Evolutionary conservation across 2,329 filamentous ascomycete genomes (phyloP), one percentile per base, ranked within the genome.

Genomic region (Colletotrichum scovillei): DNA sequence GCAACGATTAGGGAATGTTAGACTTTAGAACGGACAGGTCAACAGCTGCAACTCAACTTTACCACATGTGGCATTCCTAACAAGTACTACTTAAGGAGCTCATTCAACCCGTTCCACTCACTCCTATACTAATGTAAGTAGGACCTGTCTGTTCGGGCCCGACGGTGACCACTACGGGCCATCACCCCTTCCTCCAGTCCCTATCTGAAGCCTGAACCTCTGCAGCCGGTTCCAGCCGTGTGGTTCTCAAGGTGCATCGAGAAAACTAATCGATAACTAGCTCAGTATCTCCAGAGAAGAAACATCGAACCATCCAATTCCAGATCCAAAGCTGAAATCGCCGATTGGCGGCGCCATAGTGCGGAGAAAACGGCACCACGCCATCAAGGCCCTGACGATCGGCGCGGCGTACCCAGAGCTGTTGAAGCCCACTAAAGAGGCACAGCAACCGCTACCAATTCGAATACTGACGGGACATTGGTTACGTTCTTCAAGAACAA

Each of bases 321-420:
- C 55, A 70, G 70, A 73, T 65, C 42, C 46, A 35, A n/a, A 12
- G 26, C 46, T 46, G 53, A 65, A 57, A 70, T 57, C 55, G 70
- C 66, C 70, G 67, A 62, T 70, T 38, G 35, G 60, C 26, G 60
- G 42, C 16, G 53, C 6, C 19, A 24, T 7, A 28, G 12, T 30
- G 70, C 65, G 69, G 65, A 64, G 69, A 69, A 53, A 42, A 19
- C 24, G 28, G 19, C 32, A 46, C 63, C 35, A 49, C 6, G 14
- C 28, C 22, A 16, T 28, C 52, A 57, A 28, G 63, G 35, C 42
- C 58, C 63, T 28, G 66, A 59, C 30, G 66, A 69, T 72, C 70
- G 28, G 38, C 24, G n/a, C 28, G 2, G 65, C 28, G 4, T 28
- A 32, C 28, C 38, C 30, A 11, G 35, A 26, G 16, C 26, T 26